Conservation (phyloP, 208 protist genomes). For the Leishmania martiniquensis region DNA sequence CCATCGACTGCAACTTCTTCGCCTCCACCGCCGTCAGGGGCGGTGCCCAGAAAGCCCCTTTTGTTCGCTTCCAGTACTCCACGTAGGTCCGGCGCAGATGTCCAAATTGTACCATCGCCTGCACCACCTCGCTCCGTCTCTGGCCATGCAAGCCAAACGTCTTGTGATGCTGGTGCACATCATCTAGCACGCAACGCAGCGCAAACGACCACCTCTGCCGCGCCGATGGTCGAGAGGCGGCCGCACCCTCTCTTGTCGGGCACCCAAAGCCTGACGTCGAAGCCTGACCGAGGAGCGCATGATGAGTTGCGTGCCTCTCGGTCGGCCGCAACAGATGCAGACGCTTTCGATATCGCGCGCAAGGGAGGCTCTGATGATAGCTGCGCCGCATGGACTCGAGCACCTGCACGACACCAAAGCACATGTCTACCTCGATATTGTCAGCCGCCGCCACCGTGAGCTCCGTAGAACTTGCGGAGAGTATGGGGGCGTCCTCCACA, state of each 20-base stretch:
- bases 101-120: conserved; percentile 59
- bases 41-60: conserved; percentile 60
- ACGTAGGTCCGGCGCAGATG: conserved; percentile 64
- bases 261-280: neutral
- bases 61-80: conserved; percentile 64
- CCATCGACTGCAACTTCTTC: conserved; percentile 42
- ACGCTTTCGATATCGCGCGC: conserved; percentile 59
- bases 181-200: conserved; percentile 32
- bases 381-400: conserved; percentile 45
- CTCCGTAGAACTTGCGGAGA: conserved; percentile 22
- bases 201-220: conserved; percentile 52
- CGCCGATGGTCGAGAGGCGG: conserved; percentile 6
- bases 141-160: conserved; percentile 6
- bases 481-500: conserved; percentile 8
- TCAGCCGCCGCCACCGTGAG: conserved; percentile 19
- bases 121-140: conserved; percentile 31
- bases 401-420: conserved; percentile 61
- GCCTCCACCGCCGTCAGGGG: conserved; percentile 54
- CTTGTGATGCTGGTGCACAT: conserved; percentile 28
- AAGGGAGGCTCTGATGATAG: conserved; percentile 48
- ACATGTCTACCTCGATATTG: conserved; percentile 30
- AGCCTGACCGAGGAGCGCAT: neutral
- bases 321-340: conserved; percentile 46
- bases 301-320: neutral
- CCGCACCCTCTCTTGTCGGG: neutral